A percentile compares a stretch with the other conserved stretches of the same genome.
Conservation (phyloP, 495 filamentous ascomycete species). For the Bathelium albidoporum region DNA sequence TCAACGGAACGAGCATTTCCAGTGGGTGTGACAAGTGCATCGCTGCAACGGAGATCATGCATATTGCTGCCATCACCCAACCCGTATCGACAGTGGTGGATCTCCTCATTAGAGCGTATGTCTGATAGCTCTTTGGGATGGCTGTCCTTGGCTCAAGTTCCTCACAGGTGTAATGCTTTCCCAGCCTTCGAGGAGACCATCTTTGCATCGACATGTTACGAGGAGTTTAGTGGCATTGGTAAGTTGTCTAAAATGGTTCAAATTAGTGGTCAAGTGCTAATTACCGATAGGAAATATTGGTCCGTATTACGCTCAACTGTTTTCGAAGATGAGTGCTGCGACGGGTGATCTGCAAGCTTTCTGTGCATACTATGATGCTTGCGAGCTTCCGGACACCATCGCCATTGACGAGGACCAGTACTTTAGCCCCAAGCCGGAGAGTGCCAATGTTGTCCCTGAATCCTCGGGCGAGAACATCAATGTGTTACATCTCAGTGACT, state of each 20-base stretch:
- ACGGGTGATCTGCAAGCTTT: conserved; percentile 23
- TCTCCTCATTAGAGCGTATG: conserved; percentile 14
- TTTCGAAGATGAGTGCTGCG: conserved; percentile 16
- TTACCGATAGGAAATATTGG: conserved; percentile 15
- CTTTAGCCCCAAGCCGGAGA: conserved; percentile 11
- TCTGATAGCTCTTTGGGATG: background rate
- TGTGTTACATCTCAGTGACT: conserved; percentile 15
- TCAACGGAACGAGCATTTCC: conserved; percentile 7
- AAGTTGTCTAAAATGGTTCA: background rate
- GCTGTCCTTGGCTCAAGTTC: background rate
- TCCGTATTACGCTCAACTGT: conserved; percentile 21
- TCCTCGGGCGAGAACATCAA: conserved; percentile 7
- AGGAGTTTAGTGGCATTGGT: conserved; percentile 13
- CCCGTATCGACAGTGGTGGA: conserved; percentile 16
- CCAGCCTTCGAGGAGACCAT: conserved; percentile 3
- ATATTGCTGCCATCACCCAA: conserved; percentile 19
- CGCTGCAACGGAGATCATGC: conserved; percentile 16
- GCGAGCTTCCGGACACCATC: conserved; percentile 14
- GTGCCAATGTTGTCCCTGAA: conserved; percentile 6
- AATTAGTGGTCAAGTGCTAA: background rate
- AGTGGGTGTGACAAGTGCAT: conserved; percentile 19
- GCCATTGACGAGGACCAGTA: conserved; percentile 21
- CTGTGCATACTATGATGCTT: conserved; percentile 20
- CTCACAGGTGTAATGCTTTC: conserved; percentile 12
- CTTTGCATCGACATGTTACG: conserved; percentile 11